Percentiles rank a stretch among this genome's conserved stretches.
These are phyloP conservation scores for Clausena lansium DNA, from an alignment of 345 rosid species.

Conservation along the genomic window DNA sequence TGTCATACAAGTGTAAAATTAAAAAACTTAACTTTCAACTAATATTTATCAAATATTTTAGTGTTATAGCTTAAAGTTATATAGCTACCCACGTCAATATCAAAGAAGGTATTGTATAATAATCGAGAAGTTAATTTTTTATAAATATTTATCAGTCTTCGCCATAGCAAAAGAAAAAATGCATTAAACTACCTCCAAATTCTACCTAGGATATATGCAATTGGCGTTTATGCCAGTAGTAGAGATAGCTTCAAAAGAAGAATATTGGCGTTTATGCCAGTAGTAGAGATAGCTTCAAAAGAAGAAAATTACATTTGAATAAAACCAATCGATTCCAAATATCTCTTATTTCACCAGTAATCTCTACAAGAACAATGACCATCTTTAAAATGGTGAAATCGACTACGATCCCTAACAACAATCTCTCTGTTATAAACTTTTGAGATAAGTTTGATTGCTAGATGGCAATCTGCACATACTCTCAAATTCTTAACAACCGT, in stretches of 20 bases:
- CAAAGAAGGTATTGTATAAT: too few relatives aligned
- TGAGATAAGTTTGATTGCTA: constrained; percentile 70
- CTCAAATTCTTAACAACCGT: constrained; percentile 72
- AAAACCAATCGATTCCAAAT: not conserved
- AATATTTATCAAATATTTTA: too few relatives aligned
- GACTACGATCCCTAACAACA: constrained; percentile 71
- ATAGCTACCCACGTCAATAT: too few relatives aligned
- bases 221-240: too few relatives aligned
- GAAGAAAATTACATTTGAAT: not conserved
- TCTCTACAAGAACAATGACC: constrained; percentile 72
- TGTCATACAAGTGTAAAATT: too few relatives aligned
- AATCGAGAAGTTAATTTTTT: too few relatives aligned
- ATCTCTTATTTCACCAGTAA: constrained; percentile 46
- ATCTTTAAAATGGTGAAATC: constrained; percentile 77
- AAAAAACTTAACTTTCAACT: too few relatives aligned
- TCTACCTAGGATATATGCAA: too few relatives aligned
- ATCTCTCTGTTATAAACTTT: constrained; percentile 62
- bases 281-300: not conserved
- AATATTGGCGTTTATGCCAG: not conserved
- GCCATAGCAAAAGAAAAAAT: too few relatives aligned
- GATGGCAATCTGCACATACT: constrained; percentile 83
- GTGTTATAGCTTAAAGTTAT: too few relatives aligned
- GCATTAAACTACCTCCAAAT: too few relatives aligned
- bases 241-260: not conserved
- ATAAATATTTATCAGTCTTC: too few relatives aligned